A percentile compares a stretch with the other conserved stretches of the same genome.
These are phyloP conservation scores for Ulota crispa DNA, from an alignment of 225 moss, liverwort and hornwort genomes.

Conservation along the genomic window DNA sequence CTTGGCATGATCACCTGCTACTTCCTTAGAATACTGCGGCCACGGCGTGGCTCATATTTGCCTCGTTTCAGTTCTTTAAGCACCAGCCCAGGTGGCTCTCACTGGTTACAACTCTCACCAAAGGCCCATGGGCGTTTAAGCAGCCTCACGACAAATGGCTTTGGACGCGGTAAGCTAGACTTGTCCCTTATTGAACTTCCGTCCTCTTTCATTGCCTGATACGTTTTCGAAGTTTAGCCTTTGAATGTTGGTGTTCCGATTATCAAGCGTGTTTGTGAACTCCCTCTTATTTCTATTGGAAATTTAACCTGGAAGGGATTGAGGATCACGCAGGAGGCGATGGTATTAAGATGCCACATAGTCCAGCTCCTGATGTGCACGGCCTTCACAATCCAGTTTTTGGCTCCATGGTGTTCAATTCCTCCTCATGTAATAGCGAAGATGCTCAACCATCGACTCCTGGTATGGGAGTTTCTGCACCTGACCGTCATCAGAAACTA, in stretches of 20 bases:
- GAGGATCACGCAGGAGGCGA: slow-evolving; percentile 35
- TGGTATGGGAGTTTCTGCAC: slow-evolving; percentile 41
- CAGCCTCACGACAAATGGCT: slow-evolving; percentile 39
- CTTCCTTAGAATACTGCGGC: slow-evolving; percentile 51
- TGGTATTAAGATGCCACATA: slow-evolving; percentile 51
- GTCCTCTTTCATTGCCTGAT: neutral
- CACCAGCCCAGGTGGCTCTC: slow-evolving; percentile 37
- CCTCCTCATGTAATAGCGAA: slow-evolving; percentile 34
- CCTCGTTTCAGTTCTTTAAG: slow-evolving; percentile 60
- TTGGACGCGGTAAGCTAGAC: slow-evolving; percentile 46
- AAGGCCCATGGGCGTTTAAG: slow-evolving; percentile 44
- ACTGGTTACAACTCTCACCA: slow-evolving; percentile 45
- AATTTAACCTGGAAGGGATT: neutral
- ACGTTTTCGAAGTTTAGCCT: neutral
- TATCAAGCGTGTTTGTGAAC: neutral
- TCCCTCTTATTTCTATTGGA: neutral
- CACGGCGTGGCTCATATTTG: slow-evolving; percentile 60
- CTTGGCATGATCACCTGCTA: slow-evolving; percentile 50
- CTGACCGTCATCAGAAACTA: slow-evolving; percentile 51
- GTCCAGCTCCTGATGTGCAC: slow-evolving; percentile 47
- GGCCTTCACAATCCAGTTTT: slow-evolving; percentile 46
- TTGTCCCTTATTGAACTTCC: neutral
- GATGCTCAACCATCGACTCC: slow-evolving; percentile 34
- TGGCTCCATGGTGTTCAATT: slow-evolving; percentile 42
- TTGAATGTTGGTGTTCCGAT: neutral